Percentiles rank a stretch among this genome's conserved stretches.
These are phyloP conservation scores for Corynespora cassiicola DNA, from an alignment of 2,329 filamentous ascomycete genomes.

Conservation along the genomic window DNA sequence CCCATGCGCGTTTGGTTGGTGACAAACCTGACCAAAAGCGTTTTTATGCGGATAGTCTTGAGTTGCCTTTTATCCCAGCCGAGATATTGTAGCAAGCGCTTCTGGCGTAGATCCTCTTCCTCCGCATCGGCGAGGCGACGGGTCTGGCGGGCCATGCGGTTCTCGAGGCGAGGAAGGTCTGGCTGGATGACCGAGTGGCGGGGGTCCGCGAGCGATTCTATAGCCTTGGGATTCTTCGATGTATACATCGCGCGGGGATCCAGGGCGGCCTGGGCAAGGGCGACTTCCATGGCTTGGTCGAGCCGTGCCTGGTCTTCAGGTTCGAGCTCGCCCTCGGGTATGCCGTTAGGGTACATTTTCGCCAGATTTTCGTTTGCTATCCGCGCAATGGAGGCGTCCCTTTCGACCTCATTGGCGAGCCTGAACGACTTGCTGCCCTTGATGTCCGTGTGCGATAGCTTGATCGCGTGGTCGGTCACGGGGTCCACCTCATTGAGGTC, in stretches of 20 bases:
- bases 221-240: constrained; percentile 56
- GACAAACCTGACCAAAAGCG: constrained; percentile 75
- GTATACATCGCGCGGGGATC: constrained; percentile 55
- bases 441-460: constrained; percentile 46
- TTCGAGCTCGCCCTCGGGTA: constrained; percentile 36
- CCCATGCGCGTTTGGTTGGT: constrained; percentile 95
- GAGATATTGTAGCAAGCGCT: constrained; percentile 63
- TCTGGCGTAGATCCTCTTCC: constrained; percentile 54
- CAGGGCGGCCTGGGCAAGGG: constrained; percentile 39
- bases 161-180: constrained; percentile 56
- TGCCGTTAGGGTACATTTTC: constrained; percentile 43
- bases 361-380: constrained; percentile 43
- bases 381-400: constrained; percentile 35
- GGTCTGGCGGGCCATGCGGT: constrained; percentile 43
- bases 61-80: constrained; percentile 60
- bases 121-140: constrained; percentile 41
- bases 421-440: constrained; percentile 29
- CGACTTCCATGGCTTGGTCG: constrained; percentile 36
- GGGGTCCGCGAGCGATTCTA: constrained; percentile 57
- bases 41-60: constrained; percentile 68
- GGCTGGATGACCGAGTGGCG: constrained; percentile 54
- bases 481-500: constrained; percentile 82
- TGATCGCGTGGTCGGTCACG: constrained; percentile 66
- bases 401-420: constrained; percentile 38
- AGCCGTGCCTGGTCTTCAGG: constrained; percentile 20